A percentile compares a stretch with the other conserved stretches of the same genome.
Conservation (phyloP, 2,329 filamentous ascomycete species). For the Botryotinia narcissicola region DNA sequence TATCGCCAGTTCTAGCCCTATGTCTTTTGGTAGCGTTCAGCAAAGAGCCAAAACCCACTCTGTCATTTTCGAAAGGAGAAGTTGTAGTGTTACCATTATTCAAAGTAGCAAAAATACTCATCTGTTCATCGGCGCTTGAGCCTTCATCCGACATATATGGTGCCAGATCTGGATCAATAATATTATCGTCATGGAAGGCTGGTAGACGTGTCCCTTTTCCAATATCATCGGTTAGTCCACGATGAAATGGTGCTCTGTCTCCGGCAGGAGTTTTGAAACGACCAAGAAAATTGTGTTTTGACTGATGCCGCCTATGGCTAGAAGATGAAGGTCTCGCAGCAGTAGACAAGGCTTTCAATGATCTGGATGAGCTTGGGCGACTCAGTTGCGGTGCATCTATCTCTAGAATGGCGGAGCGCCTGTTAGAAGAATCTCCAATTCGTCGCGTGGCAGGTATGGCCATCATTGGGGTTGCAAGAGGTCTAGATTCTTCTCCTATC, state of each 20-base stretch:
- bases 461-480: conserved; percentile 68
- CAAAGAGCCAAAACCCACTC: conserved; percentile 65
- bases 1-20: conserved; percentile 69
- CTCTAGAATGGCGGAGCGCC: conserved; percentile 85
- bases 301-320: conserved; percentile 80
- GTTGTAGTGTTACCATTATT: conserved; percentile 63
- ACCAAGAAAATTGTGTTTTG: conserved; percentile 79
- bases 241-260: conserved; percentile 83
- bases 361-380: conserved; percentile 91
- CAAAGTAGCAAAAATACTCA: conserved; percentile 77
- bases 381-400: conserved; percentile 81
- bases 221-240: conserved; percentile 67
- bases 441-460: conserved; percentile 64
- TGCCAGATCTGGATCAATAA: conserved; percentile 94
- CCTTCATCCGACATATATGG: conserved; percentile 94
- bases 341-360: conserved; percentile 69
- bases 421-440: conserved; percentile 72
- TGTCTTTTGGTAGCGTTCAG: conserved; percentile 73
- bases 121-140: conserved; percentile 88
- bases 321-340: conserved; percentile 73
- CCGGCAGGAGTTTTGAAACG: conserved; percentile 70
- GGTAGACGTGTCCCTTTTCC: conserved; percentile 67
- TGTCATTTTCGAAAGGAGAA: conserved; percentile 71
- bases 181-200: conserved; percentile 97
- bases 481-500: conserved; percentile 46